Evolutionary conservation across 495 filamentous ascomycete genomes (phyloP).

Genomic region (Aspergillus baeticus): DNA sequence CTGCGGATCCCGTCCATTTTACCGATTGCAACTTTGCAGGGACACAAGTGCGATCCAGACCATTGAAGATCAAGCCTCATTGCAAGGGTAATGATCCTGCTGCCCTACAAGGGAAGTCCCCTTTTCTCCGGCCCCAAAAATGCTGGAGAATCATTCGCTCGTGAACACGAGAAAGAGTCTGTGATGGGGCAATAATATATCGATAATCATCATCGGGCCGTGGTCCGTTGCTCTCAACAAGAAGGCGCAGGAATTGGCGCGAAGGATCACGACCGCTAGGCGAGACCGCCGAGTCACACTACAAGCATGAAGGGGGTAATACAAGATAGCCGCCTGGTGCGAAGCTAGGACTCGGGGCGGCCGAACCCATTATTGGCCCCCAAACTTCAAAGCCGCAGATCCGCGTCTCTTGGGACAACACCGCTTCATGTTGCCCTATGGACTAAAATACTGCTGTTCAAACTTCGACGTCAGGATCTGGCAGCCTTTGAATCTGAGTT

Average conservation of each 20-base stretch:
- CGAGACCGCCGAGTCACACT: too few species aligned
- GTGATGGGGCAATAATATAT: not conserved
- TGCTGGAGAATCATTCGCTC: not conserved
- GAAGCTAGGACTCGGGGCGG: slow-evolving; percentile 9
- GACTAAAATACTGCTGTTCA: not conserved
- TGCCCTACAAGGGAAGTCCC: slow-evolving; percentile 9
- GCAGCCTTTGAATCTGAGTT: not conserved
- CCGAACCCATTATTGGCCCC: slow-evolving; percentile 14
- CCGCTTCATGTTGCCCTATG: slow-evolving; percentile 12
- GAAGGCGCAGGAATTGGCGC: not conserved
- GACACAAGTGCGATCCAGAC: slow-evolving; percentile 5
- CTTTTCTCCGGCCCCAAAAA: not conserved
- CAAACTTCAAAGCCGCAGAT: slow-evolving; percentile 8
- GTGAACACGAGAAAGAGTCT: not conserved
- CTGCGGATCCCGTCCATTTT: not conserved
- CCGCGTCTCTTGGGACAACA: slow-evolving; percentile 4
- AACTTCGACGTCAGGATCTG: not conserved
- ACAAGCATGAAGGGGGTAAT: not conserved
- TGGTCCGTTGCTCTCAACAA: not conserved
- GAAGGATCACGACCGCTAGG: not conserved
- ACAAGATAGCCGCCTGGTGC: slow-evolving; percentile 2
- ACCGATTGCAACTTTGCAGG: too few species aligned
- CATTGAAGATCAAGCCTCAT: not conserved
- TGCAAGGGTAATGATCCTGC: slow-evolving; percentile 13
- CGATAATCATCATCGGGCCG: too few species aligned